phyloP scores from a whole-genome alignment of 805 yeast species.

The Yarrowia deformans region DNA sequence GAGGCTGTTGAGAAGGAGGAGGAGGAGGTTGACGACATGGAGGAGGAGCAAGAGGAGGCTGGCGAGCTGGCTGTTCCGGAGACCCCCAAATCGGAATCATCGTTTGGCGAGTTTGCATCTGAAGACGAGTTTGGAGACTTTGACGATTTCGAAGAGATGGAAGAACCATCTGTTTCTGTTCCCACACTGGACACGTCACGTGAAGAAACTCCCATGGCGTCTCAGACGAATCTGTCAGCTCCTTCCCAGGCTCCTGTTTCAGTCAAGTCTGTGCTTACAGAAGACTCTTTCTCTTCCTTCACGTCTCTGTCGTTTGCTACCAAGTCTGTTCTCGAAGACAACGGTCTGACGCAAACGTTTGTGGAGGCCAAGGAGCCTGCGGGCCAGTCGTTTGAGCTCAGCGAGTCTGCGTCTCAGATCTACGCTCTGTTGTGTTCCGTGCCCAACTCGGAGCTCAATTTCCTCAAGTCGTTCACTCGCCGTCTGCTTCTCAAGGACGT shows the following conservation, averaged over 20 bases:
- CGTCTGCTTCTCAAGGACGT: constrained; percentile 67
- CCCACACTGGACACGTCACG: constrained; percentile 6
- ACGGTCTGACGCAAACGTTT: not conserved
- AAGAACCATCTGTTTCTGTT: constrained; percentile 36
- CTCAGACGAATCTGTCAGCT: not conserved
- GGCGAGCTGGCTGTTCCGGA: not conserved
- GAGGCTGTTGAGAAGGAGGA: constrained; percentile 1
- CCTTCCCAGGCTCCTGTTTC: not conserved
- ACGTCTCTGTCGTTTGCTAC: constrained; percentile 14
- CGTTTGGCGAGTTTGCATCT: constrained; percentile 25
- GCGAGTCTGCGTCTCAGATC: constrained; percentile 29
- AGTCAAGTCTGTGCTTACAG: not conserved
- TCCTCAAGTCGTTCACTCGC: constrained; percentile 62
- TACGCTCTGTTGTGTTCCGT: constrained; percentile 24
- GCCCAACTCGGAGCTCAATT: constrained; percentile 26
- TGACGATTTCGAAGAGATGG: constrained; percentile 51
- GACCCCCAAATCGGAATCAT: not conserved
- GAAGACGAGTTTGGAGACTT: constrained; percentile 48
- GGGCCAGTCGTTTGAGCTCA: not conserved
- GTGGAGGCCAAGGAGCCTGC: not conserved
- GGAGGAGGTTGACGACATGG: not conserved
- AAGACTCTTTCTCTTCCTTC: not conserved
- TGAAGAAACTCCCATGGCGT: constrained; percentile 21
- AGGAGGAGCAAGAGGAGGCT: not conserved
- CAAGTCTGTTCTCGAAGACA: constrained; percentile 22